These are phyloP conservation scores for Emericellopsis terricola DNA, from an alignment of 495 filamentous ascomycete genomes.

Conservation along the genomic window DNA sequence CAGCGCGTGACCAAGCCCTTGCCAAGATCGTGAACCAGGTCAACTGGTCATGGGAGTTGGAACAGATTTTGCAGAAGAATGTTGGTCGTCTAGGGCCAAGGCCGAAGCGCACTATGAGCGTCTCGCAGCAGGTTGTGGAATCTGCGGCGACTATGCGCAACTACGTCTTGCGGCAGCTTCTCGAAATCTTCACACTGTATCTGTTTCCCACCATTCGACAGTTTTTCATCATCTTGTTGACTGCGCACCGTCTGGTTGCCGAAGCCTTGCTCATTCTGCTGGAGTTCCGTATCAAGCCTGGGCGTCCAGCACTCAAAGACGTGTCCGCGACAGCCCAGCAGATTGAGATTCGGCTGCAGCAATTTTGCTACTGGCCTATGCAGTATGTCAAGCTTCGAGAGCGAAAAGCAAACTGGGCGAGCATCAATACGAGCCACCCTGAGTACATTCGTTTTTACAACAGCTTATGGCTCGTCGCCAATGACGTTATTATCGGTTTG, in stretches of 20 bases:
- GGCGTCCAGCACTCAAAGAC: conserved; percentile 78
- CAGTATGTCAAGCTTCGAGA: conserved; percentile 83
- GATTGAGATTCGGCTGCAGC: conserved; percentile 90
- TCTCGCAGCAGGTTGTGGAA: conserved; percentile 87
- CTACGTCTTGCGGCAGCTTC: conserved; percentile 46
- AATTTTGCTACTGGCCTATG: conserved; percentile 98
- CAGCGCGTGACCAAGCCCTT: conserved; percentile 67
- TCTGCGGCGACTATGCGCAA: conserved; percentile 75
- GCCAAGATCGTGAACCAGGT: conserved; percentile 80
- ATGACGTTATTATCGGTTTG: conserved; percentile 97
- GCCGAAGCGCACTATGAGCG: conserved; percentile 69
- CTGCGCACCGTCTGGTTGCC: conserved; percentile 65
- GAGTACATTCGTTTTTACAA: conserved; percentile 99
- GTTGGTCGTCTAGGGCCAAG: conserved; percentile 64
- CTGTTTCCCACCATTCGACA: conserved; percentile 59
- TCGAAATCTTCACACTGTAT: conserved; percentile 56
- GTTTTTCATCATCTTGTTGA: conserved; percentile 55
- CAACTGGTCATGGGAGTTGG: conserved; percentile 87
- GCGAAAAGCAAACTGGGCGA: conserved; percentile 85
- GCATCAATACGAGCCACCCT: conserved; percentile 84
- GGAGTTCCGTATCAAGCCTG: conserved; percentile 72
- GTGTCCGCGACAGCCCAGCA: conserved; percentile 96
- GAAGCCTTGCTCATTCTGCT: conserved; percentile 64
- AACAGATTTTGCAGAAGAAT: conserved; percentile 70
- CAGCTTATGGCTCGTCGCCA: conserved; percentile 94